Base-by-base conservation (phyloP, 352 stramenopile species). In the Blastocystis sp. region DNA sequence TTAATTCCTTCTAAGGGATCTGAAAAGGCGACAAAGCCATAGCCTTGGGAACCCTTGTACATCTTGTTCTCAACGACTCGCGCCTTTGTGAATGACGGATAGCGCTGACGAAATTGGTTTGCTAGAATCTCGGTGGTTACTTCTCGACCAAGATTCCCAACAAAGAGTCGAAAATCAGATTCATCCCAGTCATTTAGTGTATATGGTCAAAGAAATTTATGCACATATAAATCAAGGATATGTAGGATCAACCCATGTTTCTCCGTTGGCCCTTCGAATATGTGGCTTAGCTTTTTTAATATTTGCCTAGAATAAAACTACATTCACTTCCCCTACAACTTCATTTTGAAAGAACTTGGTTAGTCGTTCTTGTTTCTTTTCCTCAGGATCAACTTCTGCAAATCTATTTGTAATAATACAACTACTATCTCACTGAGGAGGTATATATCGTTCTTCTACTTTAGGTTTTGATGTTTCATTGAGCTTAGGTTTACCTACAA, bases 21-120 rank as follows among this genome's bases (percentile, higher is more conserved):
- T 24, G 66, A 79, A 58, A 89, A 89, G 57, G 78, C 60, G 1
- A 89, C 78, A 42, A 89, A 89, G 3, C 78, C 78, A 30, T 89
- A 89, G 17, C 78, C 78, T 33, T 42, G 33, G 11, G 78, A 79
- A n/a, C 78, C 66, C 27, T 89, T 79, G 24, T 64, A 30, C 22
- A 76, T 27, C 44, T 89, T 89, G 44, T 70, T 79, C 56, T 79
- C 42, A 17, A 89, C 44, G 1, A 89, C 78, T 7, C 44, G 35
- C 19, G 22, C 44, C 40, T 59, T 76, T 22, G 60, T 89, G 27
- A 78, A 89, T n/a, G 78, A 89, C 3, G 78, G 54, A 30, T 89
- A 89, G 40, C 58, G 42, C 77, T 73, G 51, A 27, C 78, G 60
- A 30, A 89, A 89, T 30, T 56, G 78, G 24, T 76, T 79, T 24